Percentiles rank a stretch among this genome's conserved stretches.
Conservation (phyloP, 495 filamentous ascomycete species). For the Entonaema liquescens region DNA sequence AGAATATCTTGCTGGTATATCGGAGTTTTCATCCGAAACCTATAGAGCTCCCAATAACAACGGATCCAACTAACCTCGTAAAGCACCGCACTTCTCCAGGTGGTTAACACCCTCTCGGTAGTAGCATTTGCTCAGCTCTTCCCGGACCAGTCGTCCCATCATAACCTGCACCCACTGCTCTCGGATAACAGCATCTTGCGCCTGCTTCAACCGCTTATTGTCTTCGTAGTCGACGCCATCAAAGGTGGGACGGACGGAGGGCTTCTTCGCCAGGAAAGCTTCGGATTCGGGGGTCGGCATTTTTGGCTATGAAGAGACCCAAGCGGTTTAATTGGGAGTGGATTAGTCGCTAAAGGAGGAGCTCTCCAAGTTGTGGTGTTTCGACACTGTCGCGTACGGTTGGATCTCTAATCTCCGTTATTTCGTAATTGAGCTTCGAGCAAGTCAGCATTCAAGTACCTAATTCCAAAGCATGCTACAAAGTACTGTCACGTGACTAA, state of each 20-base stretch:
- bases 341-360: background rate
- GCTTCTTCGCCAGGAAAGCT: conserved; percentile 93
- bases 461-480: conserved; percentile 4
- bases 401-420: conserved; percentile 10
- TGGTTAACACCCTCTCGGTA: conserved; percentile 94
- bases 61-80: conserved; percentile 76
- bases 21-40: conserved; percentile 9
- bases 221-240: conserved; percentile 98
- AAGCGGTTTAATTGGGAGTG: background rate
- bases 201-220: conserved; percentile 85
- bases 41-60: background rate
- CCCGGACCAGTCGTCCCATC: conserved; percentile 93
- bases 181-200: conserved; percentile 91
- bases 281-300: conserved; percentile 92
- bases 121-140: conserved; percentile 98
- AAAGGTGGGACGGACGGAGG: conserved; percentile 91
- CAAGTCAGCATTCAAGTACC: conserved; percentile 11
- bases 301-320: conserved; percentile 9
- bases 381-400: conserved; percentile 10
- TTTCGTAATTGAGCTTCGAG: conserved; percentile 31
- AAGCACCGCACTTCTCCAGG: conserved; percentile 90
- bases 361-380: conserved; percentile 2
- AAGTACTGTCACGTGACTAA: conserved; percentile 12
- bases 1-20: background rate
- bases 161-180: conserved; percentile 98